Conservation (phyloP, 768 basidiomycete genomes). For the Kwoniella shandongensis region DNA sequence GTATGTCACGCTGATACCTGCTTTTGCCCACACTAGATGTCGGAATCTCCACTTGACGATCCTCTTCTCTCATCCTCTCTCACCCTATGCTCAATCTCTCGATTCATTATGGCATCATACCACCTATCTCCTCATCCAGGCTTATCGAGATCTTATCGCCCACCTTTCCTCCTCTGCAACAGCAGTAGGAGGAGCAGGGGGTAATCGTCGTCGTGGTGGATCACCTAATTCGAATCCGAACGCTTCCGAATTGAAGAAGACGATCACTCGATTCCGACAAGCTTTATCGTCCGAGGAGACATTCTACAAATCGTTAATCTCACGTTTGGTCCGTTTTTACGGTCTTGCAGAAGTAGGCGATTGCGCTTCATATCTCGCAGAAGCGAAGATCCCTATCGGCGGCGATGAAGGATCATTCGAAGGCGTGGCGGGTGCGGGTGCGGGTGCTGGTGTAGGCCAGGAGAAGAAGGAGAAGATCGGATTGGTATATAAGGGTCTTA, state of each 20-base stretch:
- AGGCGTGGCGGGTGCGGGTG: constrained; percentile 1
- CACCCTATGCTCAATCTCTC: constrained; percentile 43
- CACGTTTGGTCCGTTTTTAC: constrained; percentile 69
- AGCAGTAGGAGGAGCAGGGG: constrained; percentile 6
- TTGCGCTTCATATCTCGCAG: constrained; percentile 58
- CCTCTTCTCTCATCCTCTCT: constrained; percentile 39
- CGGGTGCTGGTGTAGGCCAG: constrained; percentile 15
- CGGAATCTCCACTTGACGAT: constrained; percentile 36
- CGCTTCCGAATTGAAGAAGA: constrained; percentile 78
- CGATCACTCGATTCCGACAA: constrained; percentile 81
- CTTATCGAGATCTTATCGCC: constrained; percentile 39
- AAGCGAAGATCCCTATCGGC: constrained; percentile 7
- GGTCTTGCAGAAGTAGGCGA: constrained; percentile 56
- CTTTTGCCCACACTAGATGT: constrained; percentile 11
- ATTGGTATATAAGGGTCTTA: constrained; percentile 79
- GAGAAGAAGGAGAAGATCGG: constrained; percentile 68
- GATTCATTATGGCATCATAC: constrained; percentile 51
- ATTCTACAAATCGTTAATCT: constrained; percentile 81
- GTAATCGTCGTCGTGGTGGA: neutral
- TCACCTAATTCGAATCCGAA: constrained; percentile 29
- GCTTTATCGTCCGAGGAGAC: constrained; percentile 87
- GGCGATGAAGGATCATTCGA: constrained; percentile 12
- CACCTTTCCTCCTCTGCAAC: constrained; percentile 3
- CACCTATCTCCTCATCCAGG: constrained; percentile 44
- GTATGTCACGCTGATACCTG: neutral